Percentiles rank a stretch among this genome's conserved stretches.
Conservation (phyloP, 208 protist species). For the Leptomonas pyrrhocoris region DNA sequence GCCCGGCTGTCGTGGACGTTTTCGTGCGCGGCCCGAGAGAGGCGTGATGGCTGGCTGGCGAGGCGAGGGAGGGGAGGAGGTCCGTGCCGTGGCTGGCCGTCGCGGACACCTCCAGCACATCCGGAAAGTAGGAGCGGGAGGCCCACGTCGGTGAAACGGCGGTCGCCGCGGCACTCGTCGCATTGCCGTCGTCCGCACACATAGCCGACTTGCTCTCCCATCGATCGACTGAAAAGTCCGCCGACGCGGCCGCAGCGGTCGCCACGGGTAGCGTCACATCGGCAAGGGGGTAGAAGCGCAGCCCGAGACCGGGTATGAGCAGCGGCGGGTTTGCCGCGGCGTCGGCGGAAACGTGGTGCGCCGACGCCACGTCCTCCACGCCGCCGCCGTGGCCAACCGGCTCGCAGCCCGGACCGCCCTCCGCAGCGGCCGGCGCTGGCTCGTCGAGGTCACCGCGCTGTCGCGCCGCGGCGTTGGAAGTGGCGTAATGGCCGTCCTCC, state of each 20-base stretch:
- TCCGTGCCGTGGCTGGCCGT: constrained; percentile 24
- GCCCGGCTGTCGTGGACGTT: neutral
- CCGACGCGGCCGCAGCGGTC: neutral
- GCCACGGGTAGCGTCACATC: constrained; percentile 42
- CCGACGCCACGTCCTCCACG: neutral
- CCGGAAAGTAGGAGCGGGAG: neutral
- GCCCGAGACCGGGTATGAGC: constrained; percentile 48
- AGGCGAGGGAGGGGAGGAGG: constrained; percentile 3
- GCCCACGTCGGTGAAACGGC: neutral
- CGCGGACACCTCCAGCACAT: constrained; percentile 4
- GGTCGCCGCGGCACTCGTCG: neutral
- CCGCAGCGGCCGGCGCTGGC: neutral
- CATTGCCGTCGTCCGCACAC: neutral
- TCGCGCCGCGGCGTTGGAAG: neutral
- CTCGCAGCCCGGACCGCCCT: neutral
- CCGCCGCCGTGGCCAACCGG: neutral
- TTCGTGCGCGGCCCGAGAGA: neutral
- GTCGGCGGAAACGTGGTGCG: neutral
- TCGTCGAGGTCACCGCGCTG: neutral
- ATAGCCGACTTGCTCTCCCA: neutral
- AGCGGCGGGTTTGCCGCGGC: constrained; percentile 16
- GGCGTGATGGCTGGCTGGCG: constrained; percentile 5
- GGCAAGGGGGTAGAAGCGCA: constrained; percentile 34
- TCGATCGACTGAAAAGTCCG: neutral
- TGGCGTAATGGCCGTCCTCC: constrained; percentile 11